A percentile compares a stretch with the other conserved stretches of the same genome.
Evolutionary conservation across 495 filamentous ascomycete genomes (phyloP).

Genomic region (Hypoxylon trugodes): DNA sequence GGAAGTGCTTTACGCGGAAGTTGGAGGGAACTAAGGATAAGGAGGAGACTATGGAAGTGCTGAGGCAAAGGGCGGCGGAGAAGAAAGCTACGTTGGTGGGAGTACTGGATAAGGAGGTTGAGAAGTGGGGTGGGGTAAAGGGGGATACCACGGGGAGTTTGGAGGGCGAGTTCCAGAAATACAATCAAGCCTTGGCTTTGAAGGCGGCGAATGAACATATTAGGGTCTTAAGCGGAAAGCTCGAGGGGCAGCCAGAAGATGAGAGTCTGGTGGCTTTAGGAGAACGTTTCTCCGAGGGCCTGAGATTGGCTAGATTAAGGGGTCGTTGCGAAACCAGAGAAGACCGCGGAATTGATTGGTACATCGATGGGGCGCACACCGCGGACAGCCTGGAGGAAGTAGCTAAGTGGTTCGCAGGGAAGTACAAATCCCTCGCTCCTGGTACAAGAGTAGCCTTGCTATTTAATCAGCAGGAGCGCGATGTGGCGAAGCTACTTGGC

Average conservation of each 20-base stretch:
- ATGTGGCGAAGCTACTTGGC: constrained; percentile 66
- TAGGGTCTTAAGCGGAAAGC: constrained; percentile 16
- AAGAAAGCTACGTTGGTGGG: constrained; percentile 47
- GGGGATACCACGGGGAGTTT: constrained; percentile 30
- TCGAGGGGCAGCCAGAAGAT: background rate
- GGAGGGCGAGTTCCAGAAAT: constrained; percentile 55
- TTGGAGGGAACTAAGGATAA: constrained; percentile 10
- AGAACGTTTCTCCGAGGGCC: constrained; percentile 67
- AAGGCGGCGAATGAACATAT: constrained; percentile 52
- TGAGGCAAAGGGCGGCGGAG: constrained; percentile 50
- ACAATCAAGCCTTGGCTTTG: constrained; percentile 56
- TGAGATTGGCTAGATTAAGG: constrained; percentile 70
- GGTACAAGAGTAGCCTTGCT: constrained; percentile 64
- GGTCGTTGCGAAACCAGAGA: constrained; percentile 78
- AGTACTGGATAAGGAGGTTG: constrained; percentile 46
- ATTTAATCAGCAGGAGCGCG: constrained; percentile 94
- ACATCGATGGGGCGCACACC: constrained; percentile 91
- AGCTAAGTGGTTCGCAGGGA: constrained; percentile 74
- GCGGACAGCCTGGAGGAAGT: constrained; percentile 77
- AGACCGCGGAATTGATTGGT: constrained; percentile 71
- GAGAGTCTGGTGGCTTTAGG: constrained; percentile 37
- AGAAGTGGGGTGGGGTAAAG: constrained; percentile 48
- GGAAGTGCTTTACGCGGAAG: constrained; percentile 50
- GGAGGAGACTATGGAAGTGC: constrained; percentile 48
- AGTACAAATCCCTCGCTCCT: constrained; percentile 40